Base-by-base conservation (phyloP, 352 stramenopile genomes). In the Phytophthora fragariae region DNA sequence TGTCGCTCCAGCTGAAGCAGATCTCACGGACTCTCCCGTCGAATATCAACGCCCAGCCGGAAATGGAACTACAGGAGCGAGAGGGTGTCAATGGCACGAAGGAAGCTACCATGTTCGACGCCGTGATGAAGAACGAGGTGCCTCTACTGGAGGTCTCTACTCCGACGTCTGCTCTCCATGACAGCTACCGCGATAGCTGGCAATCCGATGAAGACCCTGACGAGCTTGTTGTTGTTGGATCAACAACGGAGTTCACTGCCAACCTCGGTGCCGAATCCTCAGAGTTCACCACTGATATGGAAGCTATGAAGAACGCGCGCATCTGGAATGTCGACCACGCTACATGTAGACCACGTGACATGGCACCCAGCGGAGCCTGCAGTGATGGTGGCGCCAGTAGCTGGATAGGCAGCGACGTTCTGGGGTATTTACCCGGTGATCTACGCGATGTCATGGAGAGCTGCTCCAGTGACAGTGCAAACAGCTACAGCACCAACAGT, bases 391-490 rank as follows among this genome's bases (percentile, higher is more conserved):
- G 35, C 15, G 31, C 46, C 47, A 68, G 61, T 44, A 60, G 61
- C 35, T 24, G 47, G 21, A 55, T 61, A 50, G 33, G 17, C 15
- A 68, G 50, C 37, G 50, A 61, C 21, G 35, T 68, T 8, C 54
- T 67, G 8, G 47, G 52, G 1, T 50, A 17, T 39, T 19, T 67
- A 12, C 49, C 31, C n/a, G 27, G 12, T 6, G 47, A 59, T 35
- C n/a, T 59, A 1, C 33, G 47, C 11, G 60, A 60, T 10, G n/a
- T 67, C 31, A 67, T 67, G 47, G 60, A 67, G 3, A 60, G 21
- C 21, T 60, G 10, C 21, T 59, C 60, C 29, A 50, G 49, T 21
- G 21, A 8, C 2, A 50, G 44, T 5, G 15, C 17, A 21, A 12
- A 11, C 31, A 52, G 60, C 19, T 53, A 39, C 31, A 67, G 33